Evolutionary conservation across 192 early-diverging fungal species (phyloP).

Genomic region (Coemansia sp.): DNA sequence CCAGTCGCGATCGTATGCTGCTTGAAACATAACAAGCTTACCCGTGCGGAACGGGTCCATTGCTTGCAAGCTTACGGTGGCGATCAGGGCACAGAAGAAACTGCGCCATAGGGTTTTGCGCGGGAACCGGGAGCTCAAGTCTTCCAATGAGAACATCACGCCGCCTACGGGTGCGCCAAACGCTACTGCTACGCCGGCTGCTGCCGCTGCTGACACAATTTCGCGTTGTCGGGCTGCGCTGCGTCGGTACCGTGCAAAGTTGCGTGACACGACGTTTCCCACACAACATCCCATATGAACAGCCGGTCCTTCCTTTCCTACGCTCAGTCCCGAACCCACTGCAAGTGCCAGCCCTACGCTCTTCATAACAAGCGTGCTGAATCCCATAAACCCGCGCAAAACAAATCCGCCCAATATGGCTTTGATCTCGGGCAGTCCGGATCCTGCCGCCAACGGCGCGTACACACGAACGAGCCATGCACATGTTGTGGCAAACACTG

Average conservation of each 20-base stretch:
- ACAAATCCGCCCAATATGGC: constrained; percentile 85
- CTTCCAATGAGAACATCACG: constrained; percentile 76
- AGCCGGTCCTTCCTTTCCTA: constrained; percentile 94
- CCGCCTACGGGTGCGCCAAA: constrained; percentile 73
- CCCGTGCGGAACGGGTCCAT: constrained; percentile 96
- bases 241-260: constrained; percentile 78
- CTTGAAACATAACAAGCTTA: constrained; percentile 96
- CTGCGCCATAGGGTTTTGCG: constrained; percentile 93
- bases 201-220: constrained; percentile 67
- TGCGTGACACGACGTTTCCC: constrained; percentile 76
- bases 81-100: constrained; percentile 97
- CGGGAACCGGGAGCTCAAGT: constrained; percentile 93
- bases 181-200: constrained; percentile 72
- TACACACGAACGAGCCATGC: constrained; percentile 72
- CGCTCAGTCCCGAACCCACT: constrained; percentile 77
- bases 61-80: constrained; percentile 83
- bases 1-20: constrained; percentile 89
- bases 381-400: constrained; percentile 91
- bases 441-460: constrained; percentile 90
- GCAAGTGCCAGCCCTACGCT: constrained; percentile 71
- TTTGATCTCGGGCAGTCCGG: constrained; percentile 92
- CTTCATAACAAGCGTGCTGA: constrained; percentile 84
- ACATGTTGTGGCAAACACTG: constrained; percentile 66
- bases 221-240: constrained; percentile 73
- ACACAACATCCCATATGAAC: constrained; percentile 90